Conservation (phyloP, 305 asterid genomes). For the Salvia sclarea region DNA sequence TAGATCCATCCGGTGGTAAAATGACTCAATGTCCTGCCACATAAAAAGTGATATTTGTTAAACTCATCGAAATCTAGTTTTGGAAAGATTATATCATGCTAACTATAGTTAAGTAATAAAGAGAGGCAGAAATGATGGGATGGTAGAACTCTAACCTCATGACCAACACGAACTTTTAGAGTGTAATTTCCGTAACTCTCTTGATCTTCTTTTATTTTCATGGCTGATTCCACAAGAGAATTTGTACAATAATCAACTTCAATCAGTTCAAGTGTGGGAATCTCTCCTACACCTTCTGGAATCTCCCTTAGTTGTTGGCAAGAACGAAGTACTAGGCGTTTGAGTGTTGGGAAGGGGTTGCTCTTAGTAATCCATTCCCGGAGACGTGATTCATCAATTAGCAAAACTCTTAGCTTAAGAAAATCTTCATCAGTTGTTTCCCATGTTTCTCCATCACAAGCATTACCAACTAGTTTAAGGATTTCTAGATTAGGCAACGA, state of each 20-base stretch:
- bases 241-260: neutral
- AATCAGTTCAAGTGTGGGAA: conserved; percentile 18
- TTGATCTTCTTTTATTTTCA: neutral
- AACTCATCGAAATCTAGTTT: too few species aligned
- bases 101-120: too few species aligned
- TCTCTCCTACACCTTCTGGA: conserved; percentile 7
- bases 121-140: too few species aligned
- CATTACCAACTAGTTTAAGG: neutral
- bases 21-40: too few species aligned
- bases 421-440: neutral
- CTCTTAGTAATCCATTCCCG: neutral
- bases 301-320: neutral
- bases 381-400: neutral
- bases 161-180: neutral
- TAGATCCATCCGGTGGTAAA: too few species aligned
- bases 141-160: neutral
- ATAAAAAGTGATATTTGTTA: too few species aligned
- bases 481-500: conserved; percentile 26
- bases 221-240: conserved; percentile 1
- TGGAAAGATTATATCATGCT: too few species aligned
- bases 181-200: neutral
- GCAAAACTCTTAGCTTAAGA: neutral
- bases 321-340: neutral
- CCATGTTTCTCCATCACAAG: conserved; percentile 9
- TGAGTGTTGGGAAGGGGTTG: neutral